Conservation (phyloP, 139 green algal species). For the Tetraselmis striata region DNA sequence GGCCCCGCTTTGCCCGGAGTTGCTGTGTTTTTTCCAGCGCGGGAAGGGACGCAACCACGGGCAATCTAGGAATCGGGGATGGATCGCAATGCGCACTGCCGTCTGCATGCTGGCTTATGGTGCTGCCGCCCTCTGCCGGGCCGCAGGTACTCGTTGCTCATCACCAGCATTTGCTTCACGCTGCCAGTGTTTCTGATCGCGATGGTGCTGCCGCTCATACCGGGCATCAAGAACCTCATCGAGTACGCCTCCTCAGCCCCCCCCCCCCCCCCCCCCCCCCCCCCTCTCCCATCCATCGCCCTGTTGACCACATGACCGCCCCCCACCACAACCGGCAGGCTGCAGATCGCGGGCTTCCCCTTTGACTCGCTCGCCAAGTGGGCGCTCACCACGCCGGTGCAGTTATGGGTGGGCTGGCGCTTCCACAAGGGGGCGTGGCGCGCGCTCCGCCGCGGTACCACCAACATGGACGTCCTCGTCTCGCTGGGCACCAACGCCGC, state of each 20-base stretch:
- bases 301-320: no score
- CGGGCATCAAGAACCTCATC: conserved; percentile 29
- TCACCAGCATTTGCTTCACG: conserved; percentile 48
- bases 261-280: no score
- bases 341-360: conserved; percentile 58
- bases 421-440: conserved; percentile 85
- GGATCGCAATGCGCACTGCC: no score
- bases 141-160: neutral
- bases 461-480: conserved; percentile 84
- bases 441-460: conserved; percentile 44
- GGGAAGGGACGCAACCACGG: no score
- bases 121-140: no score
- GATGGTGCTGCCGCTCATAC: conserved; percentile 76
- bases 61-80: no score
- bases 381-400: conserved; percentile 77
- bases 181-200: conserved; percentile 82
- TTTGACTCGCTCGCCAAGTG: conserved; percentile 76
- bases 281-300: no score
- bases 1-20: no score
- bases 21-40: no score
- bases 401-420: conserved; percentile 85
- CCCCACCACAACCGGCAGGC: no score
- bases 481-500: conserved; percentile 86
- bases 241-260: no score
- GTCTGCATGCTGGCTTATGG: no score